These are phyloP conservation scores for Volvox reticuliferus DNA, from an alignment of 139 green algal genomes.

Conservation along the genomic window DNA sequence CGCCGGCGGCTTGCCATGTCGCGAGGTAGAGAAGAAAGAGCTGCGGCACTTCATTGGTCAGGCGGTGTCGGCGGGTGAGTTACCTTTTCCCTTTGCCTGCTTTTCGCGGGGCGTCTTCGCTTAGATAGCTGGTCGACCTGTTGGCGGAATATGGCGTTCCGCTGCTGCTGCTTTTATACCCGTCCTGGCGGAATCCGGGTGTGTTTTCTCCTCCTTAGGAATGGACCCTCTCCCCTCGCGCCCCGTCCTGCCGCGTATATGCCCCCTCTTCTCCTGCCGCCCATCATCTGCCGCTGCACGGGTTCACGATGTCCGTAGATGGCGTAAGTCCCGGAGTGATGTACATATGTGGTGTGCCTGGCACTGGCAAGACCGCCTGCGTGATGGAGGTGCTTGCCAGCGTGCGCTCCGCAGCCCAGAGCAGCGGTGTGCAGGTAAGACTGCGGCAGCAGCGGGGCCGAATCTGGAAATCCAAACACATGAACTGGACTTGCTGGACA, in stretches of 20 bases:
- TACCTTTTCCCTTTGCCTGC: background rate
- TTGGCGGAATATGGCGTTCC: too few relatives aligned
- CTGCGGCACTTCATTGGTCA: constrained; percentile 78
- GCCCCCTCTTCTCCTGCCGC: background rate
- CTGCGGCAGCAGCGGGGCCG: too few relatives aligned
- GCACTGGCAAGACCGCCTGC: constrained; percentile 97
- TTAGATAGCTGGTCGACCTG: too few relatives aligned
- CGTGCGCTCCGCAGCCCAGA: constrained; percentile 40
- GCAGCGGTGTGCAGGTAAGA: constrained; percentile 68
- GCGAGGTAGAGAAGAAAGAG: constrained; percentile 79
- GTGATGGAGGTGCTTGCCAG: constrained; percentile 79
- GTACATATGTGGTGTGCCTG: constrained; percentile 97
- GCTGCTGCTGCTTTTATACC: too few relatives aligned
- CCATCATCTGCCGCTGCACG: too few relatives aligned
- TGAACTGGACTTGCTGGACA: too few relatives aligned
- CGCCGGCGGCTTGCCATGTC: constrained; percentile 78
- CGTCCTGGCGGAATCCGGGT: too few relatives aligned
- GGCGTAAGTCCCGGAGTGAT: constrained; percentile 76
- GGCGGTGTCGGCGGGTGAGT: constrained; percentile 64
- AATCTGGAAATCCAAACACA: too few relatives aligned
- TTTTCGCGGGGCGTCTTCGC: background rate
- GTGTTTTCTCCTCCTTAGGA: too few relatives aligned
- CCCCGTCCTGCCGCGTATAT: background rate
- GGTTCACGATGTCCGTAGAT: constrained; percentile 33
- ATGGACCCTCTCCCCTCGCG: too few relatives aligned